Evolutionary conservation across 139 green algal genomes (phyloP).

Genomic region (Microglena sp.): DNA sequence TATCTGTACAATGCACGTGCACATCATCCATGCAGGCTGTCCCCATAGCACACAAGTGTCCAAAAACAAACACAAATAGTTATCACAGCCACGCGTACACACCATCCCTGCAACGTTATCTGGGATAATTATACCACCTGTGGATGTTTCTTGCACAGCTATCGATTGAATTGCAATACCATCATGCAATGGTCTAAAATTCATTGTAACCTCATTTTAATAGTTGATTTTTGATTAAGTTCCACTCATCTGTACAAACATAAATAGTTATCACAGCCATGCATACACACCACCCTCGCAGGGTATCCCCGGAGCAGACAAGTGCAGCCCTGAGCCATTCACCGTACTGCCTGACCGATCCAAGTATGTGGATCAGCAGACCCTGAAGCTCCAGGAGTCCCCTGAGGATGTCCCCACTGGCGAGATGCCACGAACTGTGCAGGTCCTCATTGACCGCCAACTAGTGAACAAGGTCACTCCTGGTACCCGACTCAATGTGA

Average conservation of each 20-base stretch:
- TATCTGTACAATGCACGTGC: too few species aligned
- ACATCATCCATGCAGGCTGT: too few species aligned
- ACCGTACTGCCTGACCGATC: slow-evolving; percentile 65
- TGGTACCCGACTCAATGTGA: slow-evolving; percentile 80
- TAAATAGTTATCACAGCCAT: too few species aligned
- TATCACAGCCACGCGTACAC: background rate
- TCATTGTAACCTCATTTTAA: too few species aligned
- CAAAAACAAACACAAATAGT: too few species aligned
- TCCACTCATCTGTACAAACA: too few species aligned
- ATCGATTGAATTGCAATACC: too few species aligned
- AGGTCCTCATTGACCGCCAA: slow-evolving; percentile 73
- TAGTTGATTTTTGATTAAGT: too few species aligned
- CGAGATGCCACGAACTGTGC: slow-evolving; percentile 40
- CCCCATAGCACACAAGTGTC: too few species aligned
- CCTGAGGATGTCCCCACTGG: slow-evolving; percentile 89
- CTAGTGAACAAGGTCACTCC: slow-evolving; percentile 72
- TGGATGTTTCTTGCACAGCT: too few species aligned
- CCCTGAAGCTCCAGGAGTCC: slow-evolving; percentile 94
- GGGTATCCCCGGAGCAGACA: slow-evolving; percentile 14
- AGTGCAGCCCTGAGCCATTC: slow-evolving; percentile 76
- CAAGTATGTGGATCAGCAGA: slow-evolving; percentile 93
- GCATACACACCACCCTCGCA: background rate
- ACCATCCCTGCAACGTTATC: background rate
- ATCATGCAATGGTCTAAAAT: too few species aligned
- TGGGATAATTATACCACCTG: too few species aligned